Evolutionary conservation across 495 filamentous ascomycete species (phyloP).

Genomic region (Niebla homalea): DNA sequence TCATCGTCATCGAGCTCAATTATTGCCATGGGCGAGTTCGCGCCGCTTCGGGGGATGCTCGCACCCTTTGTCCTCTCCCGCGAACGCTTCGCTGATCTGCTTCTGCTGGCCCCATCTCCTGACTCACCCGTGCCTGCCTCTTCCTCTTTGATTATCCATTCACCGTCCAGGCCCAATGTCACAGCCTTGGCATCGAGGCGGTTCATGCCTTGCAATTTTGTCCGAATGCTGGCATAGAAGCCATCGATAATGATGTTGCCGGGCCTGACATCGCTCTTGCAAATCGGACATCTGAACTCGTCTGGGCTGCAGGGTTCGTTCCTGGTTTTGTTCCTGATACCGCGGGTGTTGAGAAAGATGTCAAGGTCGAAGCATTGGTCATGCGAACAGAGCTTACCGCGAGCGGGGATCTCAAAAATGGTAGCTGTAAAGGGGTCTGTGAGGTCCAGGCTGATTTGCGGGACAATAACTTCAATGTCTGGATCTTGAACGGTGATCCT

Average conservation of each 20-base stretch:
- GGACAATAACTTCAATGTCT: slow-evolving; percentile 50
- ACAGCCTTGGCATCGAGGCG: slow-evolving; percentile 42
- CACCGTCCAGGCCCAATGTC: slow-evolving; percentile 41
- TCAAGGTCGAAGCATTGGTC: slow-evolving; percentile 82
- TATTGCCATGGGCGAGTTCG: background rate
- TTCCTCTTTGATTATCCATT: slow-evolving; percentile 36
- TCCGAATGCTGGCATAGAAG: slow-evolving; percentile 49
- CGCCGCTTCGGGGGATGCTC: background rate
- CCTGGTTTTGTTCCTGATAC: slow-evolving; percentile 24
- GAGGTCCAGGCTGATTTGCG: slow-evolving; percentile 55
- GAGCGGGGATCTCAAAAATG: slow-evolving; percentile 58
- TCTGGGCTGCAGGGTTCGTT: slow-evolving; percentile 48
- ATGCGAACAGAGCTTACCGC: slow-evolving; percentile 50
- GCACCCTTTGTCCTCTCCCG: background rate
- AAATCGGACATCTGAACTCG: slow-evolving; percentile 74
- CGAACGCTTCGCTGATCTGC: background rate
- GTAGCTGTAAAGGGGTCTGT: slow-evolving; percentile 60
- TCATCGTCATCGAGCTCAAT: slow-evolving; percentile 14
- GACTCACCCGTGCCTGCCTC: slow-evolving; percentile 17
- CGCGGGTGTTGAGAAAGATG: slow-evolving; percentile 56
- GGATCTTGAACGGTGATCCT: slow-evolving; percentile 42
- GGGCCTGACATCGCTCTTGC: slow-evolving; percentile 60
- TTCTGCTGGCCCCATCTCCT: background rate
- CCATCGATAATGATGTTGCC: slow-evolving; percentile 52
- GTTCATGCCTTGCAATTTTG: slow-evolving; percentile 29